Base-by-base conservation (phyloP, 1,284 basidiomycete genomes). In the Microbotryum lychnidis-dioicae region DNA sequence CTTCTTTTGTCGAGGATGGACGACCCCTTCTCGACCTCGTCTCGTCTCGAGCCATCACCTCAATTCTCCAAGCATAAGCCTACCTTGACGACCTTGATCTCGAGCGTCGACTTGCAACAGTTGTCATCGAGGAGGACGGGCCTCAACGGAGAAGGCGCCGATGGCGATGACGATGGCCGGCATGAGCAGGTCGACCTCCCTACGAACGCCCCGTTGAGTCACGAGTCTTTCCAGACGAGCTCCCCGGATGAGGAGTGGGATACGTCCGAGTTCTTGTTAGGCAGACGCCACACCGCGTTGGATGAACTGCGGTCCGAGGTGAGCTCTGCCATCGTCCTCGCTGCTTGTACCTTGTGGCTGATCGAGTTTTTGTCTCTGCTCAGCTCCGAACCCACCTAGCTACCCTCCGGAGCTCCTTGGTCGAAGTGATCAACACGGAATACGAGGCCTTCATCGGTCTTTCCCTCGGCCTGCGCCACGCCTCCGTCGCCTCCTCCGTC, bases 371-470 rank as follows among this genome's bases (percentile, higher is more conserved):
- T 29, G 31, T 25, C n/a, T 18, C 23, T 21, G 23, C 27, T 0
- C 54, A 98, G 73, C 80, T 98, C 18, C 82, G 91, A 33, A 85
- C 87, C 61, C 97, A 97, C 75, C 80, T 91, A 61, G 82, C 83
- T 1, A 80, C 81, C 18, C 77, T 98, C 69, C 91, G 93, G 72
- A 88, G 92, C 73, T 91, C 96, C 74, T 82, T 98, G 33, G 90
- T 97, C 33, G 85, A 85, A 72, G 84, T 97, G 73, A 97, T 98
- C 75, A 97, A 98, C 75, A 87, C 92, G 72, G 93, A 97, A 76
- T 97, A 97, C 75, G 91, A 92, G 75, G 92, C 92, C 50, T 97
- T 97, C 75, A 96, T 98, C 68, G 91, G 88, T 69, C 80, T 98
- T 27, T 67, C 68, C 12, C 63, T 69, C 57, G 66, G 66, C 33